phyloP scores from a whole-genome alignment of 2,329 filamentous ascomycete species.

The Fusarium sp. region DNA sequence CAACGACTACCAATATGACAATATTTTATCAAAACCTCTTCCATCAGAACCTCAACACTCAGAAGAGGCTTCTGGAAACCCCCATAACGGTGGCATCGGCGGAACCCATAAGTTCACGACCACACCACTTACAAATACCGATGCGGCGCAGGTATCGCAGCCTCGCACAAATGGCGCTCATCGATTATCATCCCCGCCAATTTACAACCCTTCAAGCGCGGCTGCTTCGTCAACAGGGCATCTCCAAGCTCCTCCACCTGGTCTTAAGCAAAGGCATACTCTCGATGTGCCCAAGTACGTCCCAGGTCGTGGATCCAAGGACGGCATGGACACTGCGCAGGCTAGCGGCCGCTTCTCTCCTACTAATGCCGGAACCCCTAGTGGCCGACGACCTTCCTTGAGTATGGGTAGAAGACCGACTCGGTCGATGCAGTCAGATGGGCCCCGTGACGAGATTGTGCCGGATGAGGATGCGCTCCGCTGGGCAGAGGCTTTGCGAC shows the following conservation, averaged over 20 bases:
- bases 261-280: slow-evolving; percentile 85
- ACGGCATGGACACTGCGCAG: slow-evolving; percentile 74
- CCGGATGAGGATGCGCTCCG: slow-evolving; percentile 91
- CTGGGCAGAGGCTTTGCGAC: slow-evolving; percentile 92
- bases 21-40: slow-evolving; percentile 39
- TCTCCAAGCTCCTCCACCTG: slow-evolving; percentile 60
- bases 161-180: slow-evolving; percentile 56
- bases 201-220: slow-evolving; percentile 60
- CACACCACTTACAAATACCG: slow-evolving; percentile 40
- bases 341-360: slow-evolving; percentile 87
- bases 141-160: slow-evolving; percentile 45
- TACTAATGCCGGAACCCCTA: slow-evolving; percentile 61
- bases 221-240: slow-evolving; percentile 62
- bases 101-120: slow-evolving; percentile 19
- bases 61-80: slow-evolving; percentile 29
- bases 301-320: slow-evolving; percentile 76
- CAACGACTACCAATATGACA: slow-evolving; percentile 30
- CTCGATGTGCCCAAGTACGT: slow-evolving; percentile 83
- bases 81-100: slow-evolving; percentile 33
- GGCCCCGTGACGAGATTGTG: slow-evolving; percentile 82
- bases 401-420: slow-evolving; percentile 84
- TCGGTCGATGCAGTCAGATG: slow-evolving; percentile 85
- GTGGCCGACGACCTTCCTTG: slow-evolving; percentile 82
- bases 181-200: slow-evolving; percentile 73
- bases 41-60: slow-evolving; percentile 36